Evolutionary conservation across 352 stramenopile genomes (phyloP).

Genomic region (Globisporangium parvum): DNA sequence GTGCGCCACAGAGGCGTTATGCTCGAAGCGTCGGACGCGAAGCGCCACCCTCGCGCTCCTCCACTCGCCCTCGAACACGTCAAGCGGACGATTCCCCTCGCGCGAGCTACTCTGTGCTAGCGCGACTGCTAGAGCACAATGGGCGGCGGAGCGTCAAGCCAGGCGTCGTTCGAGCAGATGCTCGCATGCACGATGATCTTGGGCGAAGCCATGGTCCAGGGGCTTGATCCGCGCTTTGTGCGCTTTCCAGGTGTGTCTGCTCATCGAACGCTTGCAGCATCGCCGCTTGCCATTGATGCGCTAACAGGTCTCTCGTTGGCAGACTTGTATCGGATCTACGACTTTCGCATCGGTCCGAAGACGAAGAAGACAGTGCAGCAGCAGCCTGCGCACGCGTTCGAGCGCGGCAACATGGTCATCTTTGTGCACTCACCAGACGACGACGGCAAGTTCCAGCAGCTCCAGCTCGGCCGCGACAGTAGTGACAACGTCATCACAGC

Average conservation of each 20-base stretch:
- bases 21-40: no score
- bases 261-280: not conserved
- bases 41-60: no score
- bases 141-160: slow-evolving; percentile 62
- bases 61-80: no score
- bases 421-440: slow-evolving; percentile 48
- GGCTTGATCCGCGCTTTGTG: slow-evolving; percentile 70
- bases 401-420: slow-evolving; percentile 57
- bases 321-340: slow-evolving; percentile 75
- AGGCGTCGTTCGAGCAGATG: slow-evolving; percentile 76
- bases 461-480: slow-evolving; percentile 19
- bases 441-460: slow-evolving; percentile 45
- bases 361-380: slow-evolving; percentile 47
- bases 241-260: slow-evolving; percentile 47
- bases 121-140: slow-evolving; percentile 18
- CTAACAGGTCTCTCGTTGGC: no score
- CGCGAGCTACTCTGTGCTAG: no score
- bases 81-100: no score
- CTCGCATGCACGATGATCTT: slow-evolving; percentile 83
- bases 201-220: slow-evolving; percentile 75
- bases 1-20: no score
- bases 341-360: slow-evolving; percentile 75
- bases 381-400: slow-evolving; percentile 21
- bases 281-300: not conserved
- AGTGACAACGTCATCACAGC: slow-evolving; percentile 1